Conservation (phyloP, 768 basidiomycete genomes). For the Pleurotus tuoliensis region DNA sequence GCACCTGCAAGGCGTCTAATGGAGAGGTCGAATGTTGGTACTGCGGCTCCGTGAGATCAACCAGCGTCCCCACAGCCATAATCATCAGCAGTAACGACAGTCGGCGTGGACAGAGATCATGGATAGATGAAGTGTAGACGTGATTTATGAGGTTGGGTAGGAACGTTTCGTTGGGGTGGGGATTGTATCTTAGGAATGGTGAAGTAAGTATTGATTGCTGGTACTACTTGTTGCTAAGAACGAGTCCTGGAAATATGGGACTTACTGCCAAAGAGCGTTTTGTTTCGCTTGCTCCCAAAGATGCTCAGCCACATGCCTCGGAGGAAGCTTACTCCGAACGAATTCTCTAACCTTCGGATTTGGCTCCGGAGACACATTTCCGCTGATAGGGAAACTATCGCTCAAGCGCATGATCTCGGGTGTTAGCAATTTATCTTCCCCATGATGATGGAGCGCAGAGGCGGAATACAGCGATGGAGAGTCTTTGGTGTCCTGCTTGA, state of each 20-base stretch:
- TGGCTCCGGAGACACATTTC: constrained; percentile 43
- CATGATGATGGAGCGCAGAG: constrained; percentile 10
- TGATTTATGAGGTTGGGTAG: constrained; percentile 63
- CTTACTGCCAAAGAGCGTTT: constrained; percentile 68
- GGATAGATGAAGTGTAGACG: constrained; percentile 50
- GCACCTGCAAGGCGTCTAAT: background rate
- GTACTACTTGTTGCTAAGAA: background rate
- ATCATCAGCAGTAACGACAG: constrained; percentile 67
- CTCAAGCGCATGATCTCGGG: constrained; percentile 48
- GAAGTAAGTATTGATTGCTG: background rate
- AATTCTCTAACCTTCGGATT: constrained; percentile 53
- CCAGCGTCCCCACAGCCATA: constrained; percentile 63
- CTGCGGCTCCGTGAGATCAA: constrained; percentile 45
- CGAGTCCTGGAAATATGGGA: constrained; percentile 1
- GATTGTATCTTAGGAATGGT: constrained; percentile 45
- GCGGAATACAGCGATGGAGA: constrained; percentile 5
- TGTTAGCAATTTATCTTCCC: constrained; percentile 27
- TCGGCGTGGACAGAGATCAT: constrained; percentile 56
- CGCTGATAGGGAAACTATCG: constrained; percentile 51
- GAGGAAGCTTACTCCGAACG: constrained; percentile 53
- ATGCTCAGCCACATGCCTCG: constrained; percentile 52
- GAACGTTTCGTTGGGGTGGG: constrained; percentile 61
- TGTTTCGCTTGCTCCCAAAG: constrained; percentile 59
- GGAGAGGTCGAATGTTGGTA: constrained; percentile 8
- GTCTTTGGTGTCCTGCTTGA: background rate